Evolutionary conservation across 306 rosid species (phyloP).

Genomic region (Pueraria montana): DNA sequence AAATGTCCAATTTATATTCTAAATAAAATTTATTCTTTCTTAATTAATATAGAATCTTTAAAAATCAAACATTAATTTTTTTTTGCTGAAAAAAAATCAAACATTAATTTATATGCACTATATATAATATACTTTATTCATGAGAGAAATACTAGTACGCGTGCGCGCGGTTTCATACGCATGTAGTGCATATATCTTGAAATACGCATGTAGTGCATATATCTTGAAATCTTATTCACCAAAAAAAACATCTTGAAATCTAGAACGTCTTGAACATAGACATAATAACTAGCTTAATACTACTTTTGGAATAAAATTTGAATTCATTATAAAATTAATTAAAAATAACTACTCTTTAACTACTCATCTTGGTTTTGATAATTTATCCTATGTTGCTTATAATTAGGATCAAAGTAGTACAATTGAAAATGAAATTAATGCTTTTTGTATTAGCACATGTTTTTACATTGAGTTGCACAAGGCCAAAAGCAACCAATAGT

Average conservation of each 20-base stretch:
- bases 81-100: too few species aligned
- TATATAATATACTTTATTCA: neutral
- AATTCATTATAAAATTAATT: too few species aligned
- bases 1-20: neutral
- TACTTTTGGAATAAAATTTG: too few species aligned
- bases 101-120: neutral
- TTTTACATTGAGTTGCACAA: neutral
- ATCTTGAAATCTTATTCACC: too few species aligned
- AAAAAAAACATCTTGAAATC: neutral
- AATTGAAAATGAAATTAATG: neutral
- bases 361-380: too few species aligned
- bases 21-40: neutral
- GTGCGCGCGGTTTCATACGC: neutral
- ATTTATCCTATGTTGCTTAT: too few species aligned
- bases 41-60: neutral
- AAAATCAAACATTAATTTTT: constrained; percentile 1
- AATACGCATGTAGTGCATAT: too few species aligned
- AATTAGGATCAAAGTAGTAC: too few species aligned
- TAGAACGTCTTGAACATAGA: neutral
- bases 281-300: neutral
- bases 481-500: neutral
- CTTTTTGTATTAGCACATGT: neutral
- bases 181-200: neutral
- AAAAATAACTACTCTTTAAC: too few species aligned
- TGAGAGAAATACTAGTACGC: neutral